These are phyloP conservation scores for Davidsoniella eucalypti DNA, from an alignment of 2,329 filamentous ascomycete species.

Conservation along the genomic window DNA sequence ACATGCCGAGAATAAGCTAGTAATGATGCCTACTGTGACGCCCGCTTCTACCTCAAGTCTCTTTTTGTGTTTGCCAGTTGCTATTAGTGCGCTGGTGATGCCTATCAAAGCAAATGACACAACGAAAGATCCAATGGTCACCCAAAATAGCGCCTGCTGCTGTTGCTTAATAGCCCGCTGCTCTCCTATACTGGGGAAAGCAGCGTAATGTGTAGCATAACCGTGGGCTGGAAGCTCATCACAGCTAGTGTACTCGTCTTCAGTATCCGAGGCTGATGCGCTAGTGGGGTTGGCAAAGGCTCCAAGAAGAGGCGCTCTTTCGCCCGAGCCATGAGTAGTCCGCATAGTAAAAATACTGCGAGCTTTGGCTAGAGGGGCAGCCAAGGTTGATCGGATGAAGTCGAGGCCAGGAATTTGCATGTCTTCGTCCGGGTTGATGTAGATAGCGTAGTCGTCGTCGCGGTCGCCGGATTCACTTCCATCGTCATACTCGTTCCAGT, in stretches of 20 bases:
- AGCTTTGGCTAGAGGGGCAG: constrained; percentile 33
- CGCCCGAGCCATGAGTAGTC: constrained; percentile 14
- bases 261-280: constrained; percentile 6
- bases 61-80: constrained; percentile 50
- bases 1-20: constrained; percentile 47
- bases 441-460: constrained; percentile 52
- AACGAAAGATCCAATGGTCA: constrained; percentile 36
- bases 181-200: constrained; percentile 31
- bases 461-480: constrained; percentile 50
- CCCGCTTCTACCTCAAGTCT: constrained; percentile 58
- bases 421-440: constrained; percentile 52
- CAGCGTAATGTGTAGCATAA: constrained; percentile 37
- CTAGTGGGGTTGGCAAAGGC: constrained; percentile 7
- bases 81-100: constrained; percentile 48
- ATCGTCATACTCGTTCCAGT: constrained; percentile 82
- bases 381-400: constrained; percentile 37
- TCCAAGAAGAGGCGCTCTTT: constrained; percentile 18
- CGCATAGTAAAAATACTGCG: constrained; percentile 29
- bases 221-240: constrained; percentile 32
- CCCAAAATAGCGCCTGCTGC: constrained; percentile 38
- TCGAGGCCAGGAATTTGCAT: constrained; percentile 45
- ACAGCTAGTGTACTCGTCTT: constrained; percentile 32
- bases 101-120: constrained; percentile 46
- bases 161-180: constrained; percentile 33
- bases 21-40: constrained; percentile 51